These are phyloP conservation scores for Atractiella rhizophila DNA, from an alignment of 768 basidiomycete species.

Conservation along the genomic window DNA sequence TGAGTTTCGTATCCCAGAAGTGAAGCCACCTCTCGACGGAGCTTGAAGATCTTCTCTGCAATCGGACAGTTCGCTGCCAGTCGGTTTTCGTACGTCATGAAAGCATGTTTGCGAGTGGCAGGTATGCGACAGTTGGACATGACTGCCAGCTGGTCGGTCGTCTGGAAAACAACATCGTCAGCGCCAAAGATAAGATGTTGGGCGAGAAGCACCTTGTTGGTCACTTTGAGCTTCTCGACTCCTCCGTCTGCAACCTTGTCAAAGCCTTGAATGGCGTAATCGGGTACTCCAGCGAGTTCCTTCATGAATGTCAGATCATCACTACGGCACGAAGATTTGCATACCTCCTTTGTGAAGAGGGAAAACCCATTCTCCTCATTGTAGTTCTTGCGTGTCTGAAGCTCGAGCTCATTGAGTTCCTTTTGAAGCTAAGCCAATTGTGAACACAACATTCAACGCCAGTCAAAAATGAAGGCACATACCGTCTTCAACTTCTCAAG, in stretches of 20 bases:
- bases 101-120: slow-evolving; percentile 38
- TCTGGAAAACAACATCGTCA: slow-evolving; percentile 27
- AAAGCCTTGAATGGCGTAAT: slow-evolving; percentile 54
- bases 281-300: slow-evolving; percentile 55
- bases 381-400: slow-evolving; percentile 74
- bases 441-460: too few species aligned
- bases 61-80: slow-evolving; percentile 44
- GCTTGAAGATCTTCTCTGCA: slow-evolving; percentile 38
- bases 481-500: slow-evolving; percentile 28
- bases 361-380: slow-evolving; percentile 53
- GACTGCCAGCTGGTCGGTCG: slow-evolving; percentile 39
- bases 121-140: too few species aligned
- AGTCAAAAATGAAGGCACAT: background rate
- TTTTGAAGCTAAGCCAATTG: slow-evolving; percentile 42
- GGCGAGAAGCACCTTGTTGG: slow-evolving; percentile 64
- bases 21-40: slow-evolving; percentile 43
- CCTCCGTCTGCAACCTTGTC: slow-evolving; percentile 31
- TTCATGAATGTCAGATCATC: slow-evolving; percentile 20
- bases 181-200: slow-evolving; percentile 40
- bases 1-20: slow-evolving; percentile 51
- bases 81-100: slow-evolving; percentile 42
- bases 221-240: slow-evolving; percentile 40
- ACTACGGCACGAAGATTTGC: background rate
- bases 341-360: slow-evolving; percentile 10
- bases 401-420: slow-evolving; percentile 43